These are phyloP conservation scores for Rhododendron kiyosumense DNA, from an alignment of 148 eudicot genomes.

Conservation along the genomic window DNA sequence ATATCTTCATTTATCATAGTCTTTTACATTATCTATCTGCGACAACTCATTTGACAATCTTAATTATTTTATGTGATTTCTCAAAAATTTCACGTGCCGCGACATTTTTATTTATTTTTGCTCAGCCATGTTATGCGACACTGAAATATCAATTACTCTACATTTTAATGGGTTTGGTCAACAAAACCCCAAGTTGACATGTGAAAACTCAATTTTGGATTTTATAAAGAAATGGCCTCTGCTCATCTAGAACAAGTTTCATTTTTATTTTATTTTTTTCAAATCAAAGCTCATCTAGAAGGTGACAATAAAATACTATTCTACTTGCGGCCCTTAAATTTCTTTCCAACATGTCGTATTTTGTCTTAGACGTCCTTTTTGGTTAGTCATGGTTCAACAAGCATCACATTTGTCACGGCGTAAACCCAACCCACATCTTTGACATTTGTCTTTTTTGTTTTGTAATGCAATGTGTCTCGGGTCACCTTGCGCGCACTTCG, in stretches of 20 bases:
- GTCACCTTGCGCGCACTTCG: rapidly evolving
- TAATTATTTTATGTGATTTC: neutral
- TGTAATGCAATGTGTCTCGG: too few relatives aligned
- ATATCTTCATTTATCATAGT: neutral
- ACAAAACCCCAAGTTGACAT: neutral
- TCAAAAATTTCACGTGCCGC: neutral
- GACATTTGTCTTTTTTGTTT: neutral
- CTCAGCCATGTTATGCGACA: neutral
- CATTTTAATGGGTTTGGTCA: neutral
- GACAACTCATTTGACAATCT: neutral
- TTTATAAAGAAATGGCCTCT: neutral
- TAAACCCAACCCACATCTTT: neutral
- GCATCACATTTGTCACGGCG: neutral
- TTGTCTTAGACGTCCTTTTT: neutral
- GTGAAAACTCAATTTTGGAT: neutral
- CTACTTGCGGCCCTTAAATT: neutral
- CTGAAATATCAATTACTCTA: neutral
- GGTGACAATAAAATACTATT: neutral
- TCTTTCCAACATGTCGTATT: neutral
- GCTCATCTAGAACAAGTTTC: neutral
- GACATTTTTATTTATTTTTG: neutral
- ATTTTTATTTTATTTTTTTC: neutral
- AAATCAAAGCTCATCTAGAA: neutral
- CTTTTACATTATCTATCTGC: neutral
- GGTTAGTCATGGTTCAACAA: neutral